Percentiles rank a stretch among this genome's conserved stretches.
These are phyloP conservation scores for Gossypium lobatum DNA, from an alignment of 441 rosid genomes.

Conservation along the genomic window DNA sequence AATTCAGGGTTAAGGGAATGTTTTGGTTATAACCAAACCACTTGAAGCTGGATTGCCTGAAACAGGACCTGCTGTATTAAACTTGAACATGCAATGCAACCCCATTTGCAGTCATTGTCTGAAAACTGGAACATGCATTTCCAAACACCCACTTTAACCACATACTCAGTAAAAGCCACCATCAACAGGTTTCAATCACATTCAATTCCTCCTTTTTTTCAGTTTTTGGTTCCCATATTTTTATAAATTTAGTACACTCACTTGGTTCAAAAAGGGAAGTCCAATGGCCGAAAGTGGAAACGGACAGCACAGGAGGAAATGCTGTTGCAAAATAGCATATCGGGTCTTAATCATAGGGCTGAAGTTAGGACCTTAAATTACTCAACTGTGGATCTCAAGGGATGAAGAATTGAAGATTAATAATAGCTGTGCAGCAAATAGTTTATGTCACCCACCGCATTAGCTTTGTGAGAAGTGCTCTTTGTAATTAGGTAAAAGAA, in stretches of 20 bases:
- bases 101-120: neutral
- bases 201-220: neutral
- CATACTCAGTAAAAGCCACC: neutral
- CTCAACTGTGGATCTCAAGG: neutral
- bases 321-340: neutral
- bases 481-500: conserved; percentile 11
- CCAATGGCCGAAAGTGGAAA: neutral
- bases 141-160: too few relatives aligned
- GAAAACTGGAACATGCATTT: neutral
- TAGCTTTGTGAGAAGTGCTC: neutral
- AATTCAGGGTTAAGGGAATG: neutral
- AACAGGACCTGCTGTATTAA: neutral
- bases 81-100: neutral
- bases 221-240: neutral
- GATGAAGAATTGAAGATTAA: neutral
- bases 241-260: neutral
- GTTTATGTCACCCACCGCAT: conserved; percentile 9
- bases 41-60: neutral
- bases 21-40: neutral
- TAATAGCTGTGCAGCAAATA: neutral
- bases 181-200: neutral
- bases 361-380: neutral
- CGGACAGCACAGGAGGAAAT: neutral
- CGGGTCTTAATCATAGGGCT: neutral
- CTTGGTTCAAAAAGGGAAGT: neutral